These are phyloP conservation scores for Endocarpon pusillum DNA, from an alignment of 495 filamentous ascomycete genomes.

Conservation along the genomic window DNA sequence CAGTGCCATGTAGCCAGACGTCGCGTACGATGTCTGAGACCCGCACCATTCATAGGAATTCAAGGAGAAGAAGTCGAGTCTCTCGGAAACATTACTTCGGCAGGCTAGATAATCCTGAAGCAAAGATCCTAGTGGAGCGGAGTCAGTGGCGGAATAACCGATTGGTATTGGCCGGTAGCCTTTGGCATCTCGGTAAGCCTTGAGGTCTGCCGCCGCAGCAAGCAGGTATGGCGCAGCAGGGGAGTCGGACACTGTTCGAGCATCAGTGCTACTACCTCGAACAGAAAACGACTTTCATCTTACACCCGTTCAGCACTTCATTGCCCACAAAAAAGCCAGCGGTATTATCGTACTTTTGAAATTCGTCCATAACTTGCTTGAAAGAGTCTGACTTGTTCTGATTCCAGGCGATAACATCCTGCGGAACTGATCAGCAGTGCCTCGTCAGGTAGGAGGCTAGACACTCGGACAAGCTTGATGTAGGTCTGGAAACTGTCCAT, in stretches of 20 bases:
- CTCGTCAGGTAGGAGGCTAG: background rate
- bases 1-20: slow-evolving; percentile 55
- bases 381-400: slow-evolving; percentile 47
- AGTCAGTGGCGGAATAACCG: slow-evolving; percentile 84
- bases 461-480: slow-evolving; percentile 46
- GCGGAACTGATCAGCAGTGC: slow-evolving; percentile 3
- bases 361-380: slow-evolving; percentile 57
- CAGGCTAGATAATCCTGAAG: slow-evolving; percentile 81
- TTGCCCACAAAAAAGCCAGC: slow-evolving; percentile 78
- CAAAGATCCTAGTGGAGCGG: slow-evolving; percentile 62
- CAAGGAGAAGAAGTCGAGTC: slow-evolving; percentile 67
- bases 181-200: slow-evolving; percentile 60
- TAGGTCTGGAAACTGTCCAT: slow-evolving; percentile 69
- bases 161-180: slow-evolving; percentile 70
- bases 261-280: background rate
- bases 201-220: slow-evolving; percentile 63
- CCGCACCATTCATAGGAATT: slow-evolving; percentile 86
- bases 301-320: slow-evolving; percentile 51
- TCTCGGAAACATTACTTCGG: slow-evolving; percentile 45
- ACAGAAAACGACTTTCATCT: slow-evolving; percentile 9
- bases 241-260: slow-evolving; percentile 33
- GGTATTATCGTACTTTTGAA: slow-evolving; percentile 61
- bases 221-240: slow-evolving; percentile 65
- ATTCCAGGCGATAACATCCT: slow-evolving; percentile 44
- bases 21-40: slow-evolving; percentile 37